These are phyloP conservation scores for Alectoria sarmentosa DNA, from an alignment of 495 filamentous ascomycete genomes.

Conservation along the genomic window DNA sequence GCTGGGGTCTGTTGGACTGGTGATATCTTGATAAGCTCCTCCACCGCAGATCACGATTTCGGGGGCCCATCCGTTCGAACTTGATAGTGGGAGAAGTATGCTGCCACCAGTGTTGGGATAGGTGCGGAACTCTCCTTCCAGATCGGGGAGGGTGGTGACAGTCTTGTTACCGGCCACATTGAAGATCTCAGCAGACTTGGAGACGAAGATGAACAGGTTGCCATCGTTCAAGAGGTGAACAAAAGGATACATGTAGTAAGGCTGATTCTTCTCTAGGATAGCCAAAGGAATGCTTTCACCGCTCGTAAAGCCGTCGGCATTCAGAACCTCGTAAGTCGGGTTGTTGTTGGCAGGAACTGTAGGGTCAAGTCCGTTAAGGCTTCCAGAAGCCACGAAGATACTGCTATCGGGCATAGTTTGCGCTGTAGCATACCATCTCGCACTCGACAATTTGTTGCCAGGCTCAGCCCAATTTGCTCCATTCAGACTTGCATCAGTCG, in stretches of 20 bases:
- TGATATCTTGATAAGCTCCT: slow-evolving; percentile 57
- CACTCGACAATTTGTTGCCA: slow-evolving; percentile 45
- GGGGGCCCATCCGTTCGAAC: slow-evolving; percentile 43
- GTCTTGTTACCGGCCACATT: slow-evolving; percentile 37
- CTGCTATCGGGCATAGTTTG: slow-evolving; percentile 51
- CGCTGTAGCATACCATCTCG: slow-evolving; percentile 54
- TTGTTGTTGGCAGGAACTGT: slow-evolving; percentile 52
- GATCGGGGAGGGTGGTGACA: slow-evolving; percentile 44
- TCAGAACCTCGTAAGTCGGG: slow-evolving; percentile 55
- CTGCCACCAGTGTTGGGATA: slow-evolving; percentile 59
- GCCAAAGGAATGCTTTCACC: slow-evolving; percentile 42
- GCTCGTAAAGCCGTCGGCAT: slow-evolving; percentile 34
- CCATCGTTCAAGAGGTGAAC: slow-evolving; percentile 51
- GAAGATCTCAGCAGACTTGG: slow-evolving; percentile 52
- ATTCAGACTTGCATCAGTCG: slow-evolving; percentile 39
- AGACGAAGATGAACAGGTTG: slow-evolving; percentile 48
- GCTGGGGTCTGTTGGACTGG: slow-evolving; percentile 49
- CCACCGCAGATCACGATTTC: slow-evolving; percentile 56
- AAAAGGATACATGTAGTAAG: slow-evolving; percentile 63
- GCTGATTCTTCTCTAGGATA: slow-evolving; percentile 50
- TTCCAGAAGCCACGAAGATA: slow-evolving; percentile 56
- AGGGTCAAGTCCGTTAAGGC: slow-evolving; percentile 53
- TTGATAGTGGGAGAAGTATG: slow-evolving; percentile 50
- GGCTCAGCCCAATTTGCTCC: slow-evolving; percentile 50
- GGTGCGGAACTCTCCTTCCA: slow-evolving; percentile 52